phyloP scores from a whole-genome alignment of 805 yeast genomes.

The Wickerhamomyces bovis region DNA sequence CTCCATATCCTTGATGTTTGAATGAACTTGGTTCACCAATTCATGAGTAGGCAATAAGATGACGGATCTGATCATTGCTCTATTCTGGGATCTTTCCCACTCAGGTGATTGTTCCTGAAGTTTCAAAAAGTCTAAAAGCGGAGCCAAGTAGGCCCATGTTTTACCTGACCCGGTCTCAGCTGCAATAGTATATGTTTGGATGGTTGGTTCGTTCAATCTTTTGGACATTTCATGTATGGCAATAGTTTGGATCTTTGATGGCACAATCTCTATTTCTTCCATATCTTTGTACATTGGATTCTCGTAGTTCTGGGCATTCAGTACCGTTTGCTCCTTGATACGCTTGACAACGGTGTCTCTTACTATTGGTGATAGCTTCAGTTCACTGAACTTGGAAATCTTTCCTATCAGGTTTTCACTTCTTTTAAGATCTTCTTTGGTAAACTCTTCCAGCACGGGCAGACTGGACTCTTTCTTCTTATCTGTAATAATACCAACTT shows the following conservation, averaged over 20 bases:
- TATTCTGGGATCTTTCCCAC: conserved; percentile 29
- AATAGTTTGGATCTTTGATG: conserved; percentile 82
- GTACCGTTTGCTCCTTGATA: conserved; percentile 40
- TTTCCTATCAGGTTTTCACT: conserved; percentile 40
- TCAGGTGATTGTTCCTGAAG: conserved; percentile 38
- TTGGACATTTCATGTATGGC: conserved; percentile 42
- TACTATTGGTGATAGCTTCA: conserved; percentile 62
- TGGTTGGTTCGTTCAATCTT: conserved; percentile 29
- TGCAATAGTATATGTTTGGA: conserved; percentile 71
- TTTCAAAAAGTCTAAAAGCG: conserved; percentile 62
- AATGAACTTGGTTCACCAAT: conserved; percentile 71
- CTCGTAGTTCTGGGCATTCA: conserved; percentile 25
- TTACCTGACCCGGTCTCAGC: conserved; percentile 98
- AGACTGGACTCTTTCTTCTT: conserved; percentile 9
- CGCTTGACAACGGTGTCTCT: conserved; percentile 53
- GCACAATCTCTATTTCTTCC: conserved; percentile 26
- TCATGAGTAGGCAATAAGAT: conserved; percentile 90
- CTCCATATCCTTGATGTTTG: conserved; percentile 29
- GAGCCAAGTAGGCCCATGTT: conserved; percentile 85
- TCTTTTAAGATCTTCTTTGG: conserved; percentile 27
- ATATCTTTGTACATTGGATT: conserved; percentile 7
- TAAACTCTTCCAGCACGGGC: conserved; percentile 21
- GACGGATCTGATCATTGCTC: conserved; percentile 55
- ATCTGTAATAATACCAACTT: neutral
- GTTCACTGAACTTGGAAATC: conserved; percentile 57